Evolutionary conservation across 345 rosid genomes (phyloP), one percentile per base, ranked within the genome.

Genomic region (Syzygium oleosum): DNA sequence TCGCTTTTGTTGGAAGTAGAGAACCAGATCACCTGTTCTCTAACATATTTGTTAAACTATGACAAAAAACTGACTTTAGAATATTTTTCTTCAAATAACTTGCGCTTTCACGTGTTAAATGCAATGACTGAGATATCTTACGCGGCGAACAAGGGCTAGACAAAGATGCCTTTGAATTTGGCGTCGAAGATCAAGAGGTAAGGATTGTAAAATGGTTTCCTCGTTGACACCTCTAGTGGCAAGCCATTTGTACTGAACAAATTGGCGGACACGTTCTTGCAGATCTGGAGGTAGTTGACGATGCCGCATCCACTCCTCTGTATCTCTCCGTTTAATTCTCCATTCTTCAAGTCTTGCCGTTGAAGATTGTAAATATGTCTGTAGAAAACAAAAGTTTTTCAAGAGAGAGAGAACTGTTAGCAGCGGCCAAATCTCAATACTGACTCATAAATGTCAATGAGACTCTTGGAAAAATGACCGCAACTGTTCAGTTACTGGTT

Each of bases 231-330:
- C 99, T 88, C 98, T 93, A 7, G 97, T 96, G 46, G 97, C 94
- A 63, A 94, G 86, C 98, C 98, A 97, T 91, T 96, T 94, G 91
- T 94, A 94, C 68, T 97, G 98, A 85, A 95, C 96, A 54, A 95
- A 97, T 17, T 93, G 93, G 87, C 98, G 95, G 21, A 96, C 96
- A 46, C 99, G 95, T 59, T 95, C 97, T 88, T 94, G 97, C 86
- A 96, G 88, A 68, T 96, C 95, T 17, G 88, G 90, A 52, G 99
- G 99, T 90, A 97, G 91, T 77, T 94, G 99, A 12, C 99, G 94
- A 86, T 96, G 99, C 90, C 96, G 94, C 98, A 97, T 97, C 99
- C 99, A 97, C 90, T 97, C 99, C 88, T 97, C 99, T 15, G 98
- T 96, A 87, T 97, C 99, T 90, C 96, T 95, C 89, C 98, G 89